Conservation (phyloP, 1,284 basidiomycete species). For the Coniophora puteana region DNA sequence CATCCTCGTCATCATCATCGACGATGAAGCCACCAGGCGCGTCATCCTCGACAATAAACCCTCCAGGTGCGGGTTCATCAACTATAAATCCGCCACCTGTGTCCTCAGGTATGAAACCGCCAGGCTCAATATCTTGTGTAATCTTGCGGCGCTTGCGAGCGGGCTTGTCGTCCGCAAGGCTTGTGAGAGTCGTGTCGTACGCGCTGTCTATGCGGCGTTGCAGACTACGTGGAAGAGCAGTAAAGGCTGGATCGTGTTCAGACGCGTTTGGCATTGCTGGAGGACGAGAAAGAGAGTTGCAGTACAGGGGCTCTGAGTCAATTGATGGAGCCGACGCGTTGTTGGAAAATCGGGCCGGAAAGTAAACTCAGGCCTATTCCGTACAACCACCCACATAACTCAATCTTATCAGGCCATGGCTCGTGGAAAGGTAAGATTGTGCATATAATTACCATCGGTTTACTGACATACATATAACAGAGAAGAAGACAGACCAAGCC, state of each 20-base stretch:
- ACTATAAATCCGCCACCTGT: conserved; percentile 14
- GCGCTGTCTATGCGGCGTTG: conserved; percentile 23
- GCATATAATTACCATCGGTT: too few species aligned
- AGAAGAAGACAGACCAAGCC: too few species aligned
- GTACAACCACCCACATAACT: too few species aligned
- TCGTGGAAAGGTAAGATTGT: too few species aligned
- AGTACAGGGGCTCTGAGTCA: too few species aligned
- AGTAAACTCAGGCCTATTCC: too few species aligned
- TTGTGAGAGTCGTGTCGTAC: conserved; percentile 17
- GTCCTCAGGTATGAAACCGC: background rate
- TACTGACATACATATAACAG: too few species aligned
- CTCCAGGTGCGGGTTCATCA: conserved; percentile 12
- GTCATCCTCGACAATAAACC: conserved; percentile 11
- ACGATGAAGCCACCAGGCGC: conserved; percentile 27
- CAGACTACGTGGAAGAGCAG: conserved; percentile 17
- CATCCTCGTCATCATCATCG: conserved; percentile 11
- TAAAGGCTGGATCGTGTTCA: conserved; percentile 24
- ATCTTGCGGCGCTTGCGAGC: background rate
- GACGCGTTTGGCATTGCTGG: too few species aligned
- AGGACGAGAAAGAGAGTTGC: too few species aligned
- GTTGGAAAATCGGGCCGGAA: too few species aligned
- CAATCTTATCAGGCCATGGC: too few species aligned
- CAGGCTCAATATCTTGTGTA: conserved; percentile 1
- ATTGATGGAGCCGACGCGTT: too few species aligned
- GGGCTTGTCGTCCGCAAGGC: background rate